These are phyloP conservation scores for Cordyceps militaris DNA, from an alignment of 2,329 filamentous ascomycete genomes.

Conservation along the genomic window DNA sequence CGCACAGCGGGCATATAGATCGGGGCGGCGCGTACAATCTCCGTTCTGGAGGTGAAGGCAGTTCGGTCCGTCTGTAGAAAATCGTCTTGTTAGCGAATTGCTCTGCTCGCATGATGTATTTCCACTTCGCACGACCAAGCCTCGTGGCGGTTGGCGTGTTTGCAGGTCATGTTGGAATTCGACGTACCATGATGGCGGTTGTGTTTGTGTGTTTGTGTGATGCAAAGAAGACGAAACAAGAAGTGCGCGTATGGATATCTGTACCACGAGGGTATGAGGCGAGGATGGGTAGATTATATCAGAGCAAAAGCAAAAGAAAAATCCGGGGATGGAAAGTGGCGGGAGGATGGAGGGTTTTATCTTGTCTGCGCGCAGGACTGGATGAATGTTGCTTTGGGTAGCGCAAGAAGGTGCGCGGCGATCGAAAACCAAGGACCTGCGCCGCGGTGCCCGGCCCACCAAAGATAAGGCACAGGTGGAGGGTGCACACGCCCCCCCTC, in stretches of 20 bases:
- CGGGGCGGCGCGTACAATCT: slow-evolving; percentile 25
- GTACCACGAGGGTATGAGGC: not conserved
- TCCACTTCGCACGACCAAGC: not conserved
- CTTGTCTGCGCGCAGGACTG: not conserved
- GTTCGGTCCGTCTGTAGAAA: slow-evolving; percentile 22
- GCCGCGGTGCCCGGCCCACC: not conserved
- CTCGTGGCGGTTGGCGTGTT: not conserved
- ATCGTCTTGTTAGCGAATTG: slow-evolving; percentile 14
- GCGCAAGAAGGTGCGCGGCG: slow-evolving; percentile 1
- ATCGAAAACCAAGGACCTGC: slow-evolving; percentile 1
- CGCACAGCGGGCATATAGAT: not conserved
- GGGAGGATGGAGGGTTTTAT: slow-evolving; percentile 12
- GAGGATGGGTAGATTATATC: slow-evolving; percentile 1
- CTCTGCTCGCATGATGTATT: not conserved
- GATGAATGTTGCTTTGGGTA: not conserved
- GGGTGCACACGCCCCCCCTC: not conserved
- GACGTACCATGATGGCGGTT: slow-evolving; percentile 10
- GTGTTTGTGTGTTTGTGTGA: slow-evolving; percentile 5
- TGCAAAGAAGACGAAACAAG: not conserved
- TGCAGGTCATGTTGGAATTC: not conserved
- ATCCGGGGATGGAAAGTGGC: not conserved
- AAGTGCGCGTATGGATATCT: not conserved
- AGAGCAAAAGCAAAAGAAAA: not conserved
- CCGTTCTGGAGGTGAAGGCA: slow-evolving; percentile 24
- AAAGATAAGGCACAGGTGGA: slow-evolving; percentile 6